Base-by-base conservation (phyloP, 768 basidiomycete species). In the Suillus occidentalis region DNA sequence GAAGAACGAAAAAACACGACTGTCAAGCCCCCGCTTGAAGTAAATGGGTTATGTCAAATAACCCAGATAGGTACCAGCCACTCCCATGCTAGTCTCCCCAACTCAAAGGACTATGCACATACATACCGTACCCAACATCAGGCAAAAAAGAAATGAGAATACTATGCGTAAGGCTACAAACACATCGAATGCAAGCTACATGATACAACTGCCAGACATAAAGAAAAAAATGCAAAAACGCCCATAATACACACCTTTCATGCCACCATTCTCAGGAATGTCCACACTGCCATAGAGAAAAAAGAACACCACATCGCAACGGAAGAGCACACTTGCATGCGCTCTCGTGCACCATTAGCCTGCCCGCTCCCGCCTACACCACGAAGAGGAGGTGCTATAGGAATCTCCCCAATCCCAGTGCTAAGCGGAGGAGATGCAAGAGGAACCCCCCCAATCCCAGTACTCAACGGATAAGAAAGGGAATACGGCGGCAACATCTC, bases 401-500 rank as follows among this genome's bases (percentile, higher is more conserved):
- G 71, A 28, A 75, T 74, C 28, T 75, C 74, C 9, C 67, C 69
- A n/a, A 71, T 43, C 1, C 72, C 68, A 0, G 75, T 73, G n/a
- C 69, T 69, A 6, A 57, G 52, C 9, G 73, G 68, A 34, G 73
- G 68, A 34, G 60, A 42, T n/a, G 75, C 75, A 7, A 77, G 72
- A 1, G 75, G 74, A 31, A 75, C 72, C 28, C 75, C 76, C 6
- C 70, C 71, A n/a, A 74, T 42, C 3, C 73, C 69, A 0, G 76
- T 76, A 14, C 70, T 70, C 12, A 52, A 59, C 0, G 71, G 14
- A 61, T 70, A 68, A 28, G 66, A 68, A 39, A 76, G 66, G 12
- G 71, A 72, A 8, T 78, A 75, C 6, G 83, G 84, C 3, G 85
- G 82, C 3, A 75, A 64, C 42, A 84, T 75, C 16, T 76, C 78